phyloP scores from a whole-genome alignment of 495 filamentous ascomycete genomes.

The Cercophora sp. region DNA sequence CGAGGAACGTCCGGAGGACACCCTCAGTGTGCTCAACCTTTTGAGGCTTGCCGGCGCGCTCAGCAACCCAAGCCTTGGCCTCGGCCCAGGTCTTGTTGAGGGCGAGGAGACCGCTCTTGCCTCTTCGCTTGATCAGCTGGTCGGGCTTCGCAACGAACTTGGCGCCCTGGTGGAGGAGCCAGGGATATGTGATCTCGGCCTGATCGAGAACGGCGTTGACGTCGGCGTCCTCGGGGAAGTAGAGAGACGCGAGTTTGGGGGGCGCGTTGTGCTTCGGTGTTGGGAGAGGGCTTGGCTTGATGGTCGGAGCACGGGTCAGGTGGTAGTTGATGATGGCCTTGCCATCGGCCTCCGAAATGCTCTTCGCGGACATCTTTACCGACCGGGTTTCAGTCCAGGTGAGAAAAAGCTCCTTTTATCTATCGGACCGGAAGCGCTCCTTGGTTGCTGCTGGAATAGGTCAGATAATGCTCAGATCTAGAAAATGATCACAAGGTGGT shows the following conservation, averaged over 20 bases:
- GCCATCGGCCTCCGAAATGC: conserved; percentile 97
- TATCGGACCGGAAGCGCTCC: too few species aligned
- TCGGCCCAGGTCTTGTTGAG: conserved; percentile 98
- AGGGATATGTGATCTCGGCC: conserved; percentile 92
- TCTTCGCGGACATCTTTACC: conserved; percentile 94
- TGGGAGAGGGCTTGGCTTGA: conserved; percentile 95
- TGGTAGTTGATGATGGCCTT: conserved; percentile 99
- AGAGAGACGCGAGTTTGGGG: conserved; percentile 81
- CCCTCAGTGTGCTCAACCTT: conserved; percentile 90
- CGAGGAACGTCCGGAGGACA: conserved; percentile 87
- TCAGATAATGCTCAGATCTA: too few species aligned
- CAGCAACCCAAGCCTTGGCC: conserved; percentile 86
- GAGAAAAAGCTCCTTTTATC: too few species aligned
- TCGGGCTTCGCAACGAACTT: conserved; percentile 99
- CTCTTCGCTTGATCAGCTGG: conserved; percentile 98
- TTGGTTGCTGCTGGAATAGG: too few species aligned
- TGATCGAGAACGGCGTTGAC: conserved; percentile 85
- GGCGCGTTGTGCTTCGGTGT: conserved; percentile 87
- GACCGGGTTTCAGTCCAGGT: conserved; percentile 23
- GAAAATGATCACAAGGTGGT: too few species aligned
- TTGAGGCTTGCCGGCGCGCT: conserved; percentile 83
- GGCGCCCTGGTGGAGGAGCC: conserved; percentile 74
- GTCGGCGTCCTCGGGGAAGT: conserved; percentile 85
- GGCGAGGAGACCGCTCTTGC: conserved; percentile 94
- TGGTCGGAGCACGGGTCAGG: conserved; percentile 94